Conservation (phyloP, 2,329 filamentous ascomycete species). For the Coniochaeta sp. region DNA sequence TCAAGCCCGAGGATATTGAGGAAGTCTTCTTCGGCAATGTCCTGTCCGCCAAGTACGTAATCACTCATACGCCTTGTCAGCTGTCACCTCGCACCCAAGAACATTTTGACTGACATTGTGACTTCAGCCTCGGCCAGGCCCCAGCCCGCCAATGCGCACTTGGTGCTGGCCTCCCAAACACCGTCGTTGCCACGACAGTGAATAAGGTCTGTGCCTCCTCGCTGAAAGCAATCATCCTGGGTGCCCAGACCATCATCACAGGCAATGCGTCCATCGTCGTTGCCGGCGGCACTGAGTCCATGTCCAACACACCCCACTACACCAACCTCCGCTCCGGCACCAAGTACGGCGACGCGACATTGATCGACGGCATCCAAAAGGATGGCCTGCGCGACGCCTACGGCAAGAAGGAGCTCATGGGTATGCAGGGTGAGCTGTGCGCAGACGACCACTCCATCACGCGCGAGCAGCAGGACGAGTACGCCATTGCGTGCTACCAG, state of each 20-base stretch:
- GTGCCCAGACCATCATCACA: conserved; percentile 94
- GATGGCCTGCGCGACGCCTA: conserved; percentile 94
- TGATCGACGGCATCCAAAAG: conserved; percentile 88
- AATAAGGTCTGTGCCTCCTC: conserved; percentile 99
- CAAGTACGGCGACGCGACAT: conserved; percentile 86
- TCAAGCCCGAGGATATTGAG: conserved; percentile 85
- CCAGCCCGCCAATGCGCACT: conserved; percentile 92
- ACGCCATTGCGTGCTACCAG: conserved; percentile 92
- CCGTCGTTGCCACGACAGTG: conserved; percentile 80
- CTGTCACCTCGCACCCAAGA: conserved; percentile 2
- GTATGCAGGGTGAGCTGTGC: conserved; percentile 86
- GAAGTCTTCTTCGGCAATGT: conserved; percentile 99
- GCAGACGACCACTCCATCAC: conserved; percentile 73
- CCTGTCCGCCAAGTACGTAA: conserved; percentile 78
- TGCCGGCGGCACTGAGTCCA: conserved; percentile 92
- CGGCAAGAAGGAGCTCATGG: conserved; percentile 92
- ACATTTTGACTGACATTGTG: conserved; percentile 10
- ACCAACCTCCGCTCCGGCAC: conserved; percentile 77
- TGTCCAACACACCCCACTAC: conserved; percentile 98
- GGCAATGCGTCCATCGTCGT: conserved; percentile 90
- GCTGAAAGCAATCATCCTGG: conserved; percentile 89
- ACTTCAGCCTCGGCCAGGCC: conserved; percentile 78
- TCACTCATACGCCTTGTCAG: not conserved
- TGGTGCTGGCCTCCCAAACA: conserved; percentile 73
- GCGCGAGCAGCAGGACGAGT: conserved; percentile 85